Evolutionary conservation across 2,329 filamentous ascomycete genomes (phyloP).

Genomic region (Phoma herbarum): DNA sequence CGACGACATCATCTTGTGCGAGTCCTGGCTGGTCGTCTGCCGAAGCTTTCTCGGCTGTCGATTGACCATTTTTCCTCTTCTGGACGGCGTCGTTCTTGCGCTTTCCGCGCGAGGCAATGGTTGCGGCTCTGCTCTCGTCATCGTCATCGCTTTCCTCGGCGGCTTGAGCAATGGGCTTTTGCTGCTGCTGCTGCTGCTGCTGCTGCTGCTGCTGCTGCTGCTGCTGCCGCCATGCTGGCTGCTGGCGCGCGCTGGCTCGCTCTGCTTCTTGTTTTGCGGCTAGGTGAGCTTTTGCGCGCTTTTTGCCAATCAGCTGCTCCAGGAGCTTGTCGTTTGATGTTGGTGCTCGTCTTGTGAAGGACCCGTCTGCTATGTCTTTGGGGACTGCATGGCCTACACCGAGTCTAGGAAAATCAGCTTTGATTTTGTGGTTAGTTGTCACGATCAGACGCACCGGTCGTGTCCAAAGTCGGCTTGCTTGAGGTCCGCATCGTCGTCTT

Average conservation of each 20-base stretch:
- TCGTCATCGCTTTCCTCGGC: slow-evolving; percentile 51
- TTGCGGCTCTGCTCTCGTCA: slow-evolving; percentile 48
- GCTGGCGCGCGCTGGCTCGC: slow-evolving; percentile 35
- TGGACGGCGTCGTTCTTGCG: slow-evolving; percentile 33
- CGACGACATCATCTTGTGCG: slow-evolving; percentile 25
- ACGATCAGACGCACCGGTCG: slow-evolving; percentile 57
- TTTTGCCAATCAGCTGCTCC: slow-evolving; percentile 55
- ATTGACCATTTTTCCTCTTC: slow-evolving; percentile 3
- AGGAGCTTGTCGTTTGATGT: slow-evolving; percentile 55
- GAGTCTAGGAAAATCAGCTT: slow-evolving; percentile 38
- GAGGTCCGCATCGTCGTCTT: slow-evolving; percentile 62
- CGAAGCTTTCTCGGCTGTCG: too few relatives aligned
- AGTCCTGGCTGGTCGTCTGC: slow-evolving; percentile 5
- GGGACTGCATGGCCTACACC: slow-evolving; percentile 52
- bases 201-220: slow-evolving; percentile 20
- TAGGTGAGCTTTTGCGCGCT: slow-evolving; percentile 49
- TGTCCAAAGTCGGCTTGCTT: slow-evolving; percentile 63
- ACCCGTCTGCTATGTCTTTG: slow-evolving; percentile 49
- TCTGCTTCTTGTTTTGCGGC: slow-evolving; percentile 36
- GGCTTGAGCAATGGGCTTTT: not conserved
- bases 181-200: slow-evolving; percentile 21
- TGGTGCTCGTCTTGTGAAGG: slow-evolving; percentile 46
- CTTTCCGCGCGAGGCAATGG: slow-evolving; percentile 31
- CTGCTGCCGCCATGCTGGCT: slow-evolving; percentile 21
- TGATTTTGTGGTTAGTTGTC: not conserved